Evolutionary conservation across 2,329 filamentous ascomycete genomes (phyloP), one percentile per base, ranked within the genome.

Genomic region (Capronia epimyces): DNA sequence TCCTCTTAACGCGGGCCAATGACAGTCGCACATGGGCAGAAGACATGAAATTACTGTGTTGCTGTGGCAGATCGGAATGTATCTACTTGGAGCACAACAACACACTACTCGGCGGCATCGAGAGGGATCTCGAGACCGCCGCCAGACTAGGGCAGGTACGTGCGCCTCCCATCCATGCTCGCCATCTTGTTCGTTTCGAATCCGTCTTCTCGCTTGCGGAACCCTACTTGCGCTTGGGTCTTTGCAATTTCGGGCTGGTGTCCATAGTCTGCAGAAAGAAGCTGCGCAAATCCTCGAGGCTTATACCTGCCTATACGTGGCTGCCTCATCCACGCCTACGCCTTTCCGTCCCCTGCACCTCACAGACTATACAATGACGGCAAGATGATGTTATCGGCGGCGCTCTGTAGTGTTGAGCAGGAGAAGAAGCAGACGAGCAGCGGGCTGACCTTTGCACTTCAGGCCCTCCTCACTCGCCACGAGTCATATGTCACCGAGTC

Each of bases 401-500:
- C 40, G 20, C 18, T 25, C 22, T 40, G 31, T 37, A 43, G n/a
- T 16, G 25, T 18, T 25, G 43, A 36, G 16, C 21, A 6, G 18
- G 48, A 51, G 27, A 43, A 50, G 15, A 50, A 32, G 27, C 43
- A 50, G 16, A 24, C 50, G 47, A 54, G 48, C 49, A 54, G 53
- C 39, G 61, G 60, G 72, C 86, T 94, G 71, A 94, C 82, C 46
- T 86, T 81, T 70, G 74, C 79, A 47, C 70, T 85, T 52, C 83
- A 97, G 93, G 89, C 89, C 53, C 78, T 98, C 50, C 81, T 98
- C 36, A 82, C 86, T 58, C 86, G 91, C 63, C 90, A 98, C 79
- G 90, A 97, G 75, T 83, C 87, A 53, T 96, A 95, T 70, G 91
- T 96, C 78, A 84, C 84, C 61, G 89, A 95, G 68, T 89, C 90